Base-by-base conservation (phyloP, 495 filamentous ascomycete genomes). In the Aspergillus heteromorphus region DNA sequence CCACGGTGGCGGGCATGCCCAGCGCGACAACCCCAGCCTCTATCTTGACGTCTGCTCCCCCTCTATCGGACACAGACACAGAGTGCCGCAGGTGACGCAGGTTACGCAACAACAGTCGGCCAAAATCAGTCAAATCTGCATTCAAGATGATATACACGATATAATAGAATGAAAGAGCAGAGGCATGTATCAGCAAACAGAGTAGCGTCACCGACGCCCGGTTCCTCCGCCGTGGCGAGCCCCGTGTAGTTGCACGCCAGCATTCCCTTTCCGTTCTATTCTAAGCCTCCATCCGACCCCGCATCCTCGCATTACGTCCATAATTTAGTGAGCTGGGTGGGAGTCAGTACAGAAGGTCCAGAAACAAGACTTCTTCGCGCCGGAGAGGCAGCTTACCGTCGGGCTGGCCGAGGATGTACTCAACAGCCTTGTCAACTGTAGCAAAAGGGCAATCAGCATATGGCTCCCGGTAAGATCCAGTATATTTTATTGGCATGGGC, bases 371-470 rank as follows among this genome's bases (percentile, higher is more conserved):
- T 18, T 27, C 23, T 4, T n/a, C 16, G 10, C 14, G 42, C 14
- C 11, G n/a, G 20, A 25, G 21, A 40, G 13, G 29, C n/a, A 49
- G 58, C 72, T 63, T 71, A 77, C 74, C 92, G 79, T 96, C 92
- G 66, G 92, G 92, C 79, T 97, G 92, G 65, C 85, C 84, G 66
- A 91, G 70, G 77, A 97, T 96, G 79, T 97, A 97, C 69, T 89
- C 83, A 56, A 97, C 91, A 50, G 92, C 92, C 81, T 96, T 86
- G 67, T 95, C 88, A 59, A 97, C 92, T 97, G 64, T 74, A 19
- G 53, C 36, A 36, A 25, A 73, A 56, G 72, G 60, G 27, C 29
- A 6, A 58, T 67, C 40, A 66, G 62, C 57, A 48, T 54, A 23
- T 14, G 29, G 21, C n/a, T n/a, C 13, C 13, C n/a, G 17, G 2